Conservation (phyloP, 495 filamentous ascomycete species). For the Umbilicaria muhlenbergii region DNA sequence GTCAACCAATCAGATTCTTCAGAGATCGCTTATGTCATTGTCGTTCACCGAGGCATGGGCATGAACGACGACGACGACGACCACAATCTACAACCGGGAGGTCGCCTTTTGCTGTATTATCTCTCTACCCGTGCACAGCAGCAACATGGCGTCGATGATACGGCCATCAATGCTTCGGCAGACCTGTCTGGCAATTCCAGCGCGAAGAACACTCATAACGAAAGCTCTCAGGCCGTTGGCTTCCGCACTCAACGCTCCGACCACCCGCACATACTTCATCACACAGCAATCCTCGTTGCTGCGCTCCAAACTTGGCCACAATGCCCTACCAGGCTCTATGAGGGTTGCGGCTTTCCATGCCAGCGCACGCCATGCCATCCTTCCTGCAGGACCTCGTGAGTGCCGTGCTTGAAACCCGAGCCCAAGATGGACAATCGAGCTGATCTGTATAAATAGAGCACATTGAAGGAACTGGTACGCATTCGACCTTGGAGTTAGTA, state of each 20-base stretch:
- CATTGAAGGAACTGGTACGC: slow-evolving; percentile 62
- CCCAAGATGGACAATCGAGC: neutral
- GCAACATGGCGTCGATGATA: slow-evolving; percentile 21
- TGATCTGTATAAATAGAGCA: slow-evolving; percentile 37
- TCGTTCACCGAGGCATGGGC: neutral
- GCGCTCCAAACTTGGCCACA: neutral
- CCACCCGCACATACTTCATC: neutral
- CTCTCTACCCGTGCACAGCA: neutral
- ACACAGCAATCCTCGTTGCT: neutral
- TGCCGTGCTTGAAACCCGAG: neutral
- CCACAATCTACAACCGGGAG: neutral
- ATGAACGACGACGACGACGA: neutral
- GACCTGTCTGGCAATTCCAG: slow-evolving; percentile 11
- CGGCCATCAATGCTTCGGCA: slow-evolving; percentile 21
- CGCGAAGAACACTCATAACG: neutral
- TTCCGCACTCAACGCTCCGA: neutral
- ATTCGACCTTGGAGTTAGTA: neutral
- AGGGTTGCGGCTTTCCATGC: slow-evolving; percentile 27
- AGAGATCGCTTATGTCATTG: neutral
- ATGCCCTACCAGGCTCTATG: slow-evolving; percentile 9
- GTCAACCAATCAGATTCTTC: slow-evolving; percentile 3
- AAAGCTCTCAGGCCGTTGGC: neutral
- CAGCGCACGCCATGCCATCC: slow-evolving; percentile 18
- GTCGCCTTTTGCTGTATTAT: too few species aligned
- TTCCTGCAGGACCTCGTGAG: slow-evolving; percentile 31